Conservation (phyloP, 2,329 filamentous ascomycete species). For the Colletotrichum filicis region DNA sequence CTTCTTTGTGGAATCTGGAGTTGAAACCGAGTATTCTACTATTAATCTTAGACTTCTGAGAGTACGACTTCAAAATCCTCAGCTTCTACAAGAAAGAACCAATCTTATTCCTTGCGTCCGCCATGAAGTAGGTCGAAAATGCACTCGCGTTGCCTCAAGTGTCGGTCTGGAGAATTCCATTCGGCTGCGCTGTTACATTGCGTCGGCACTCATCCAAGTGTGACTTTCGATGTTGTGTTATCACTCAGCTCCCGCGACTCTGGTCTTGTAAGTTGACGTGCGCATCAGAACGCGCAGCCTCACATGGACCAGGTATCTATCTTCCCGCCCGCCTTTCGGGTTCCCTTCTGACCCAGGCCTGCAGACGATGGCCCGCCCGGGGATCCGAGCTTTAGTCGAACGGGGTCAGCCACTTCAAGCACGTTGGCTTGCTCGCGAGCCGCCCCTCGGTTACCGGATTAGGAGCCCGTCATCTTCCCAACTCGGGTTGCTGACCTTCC, state of each 20-base stretch:
- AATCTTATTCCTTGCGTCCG: too few species aligned
- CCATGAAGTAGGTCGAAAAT: background rate
- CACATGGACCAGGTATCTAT: background rate
- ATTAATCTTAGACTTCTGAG: too few species aligned
- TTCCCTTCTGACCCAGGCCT: background rate
- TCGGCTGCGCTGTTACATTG: background rate
- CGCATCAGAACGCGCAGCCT: background rate
- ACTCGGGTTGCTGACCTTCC: background rate
- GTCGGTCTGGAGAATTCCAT: background rate
- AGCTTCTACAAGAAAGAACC: background rate
- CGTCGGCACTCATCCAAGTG: background rate
- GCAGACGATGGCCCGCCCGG: background rate
- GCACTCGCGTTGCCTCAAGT: background rate
- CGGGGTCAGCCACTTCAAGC: background rate
- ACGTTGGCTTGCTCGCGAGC: background rate
- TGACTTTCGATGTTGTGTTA: background rate
- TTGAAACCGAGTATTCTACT: too few species aligned
- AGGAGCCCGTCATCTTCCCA: background rate
- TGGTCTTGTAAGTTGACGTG: background rate
- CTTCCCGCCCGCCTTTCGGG: background rate
- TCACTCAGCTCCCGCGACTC: background rate
- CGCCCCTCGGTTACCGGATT: background rate
- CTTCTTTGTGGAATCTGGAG: background rate
- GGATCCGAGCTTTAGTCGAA: background rate
- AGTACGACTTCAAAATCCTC: too few species aligned